Base-by-base conservation (phyloP, 2,329 filamentous ascomycete species). In the Ophiostoma novo-ulmi region DNA sequence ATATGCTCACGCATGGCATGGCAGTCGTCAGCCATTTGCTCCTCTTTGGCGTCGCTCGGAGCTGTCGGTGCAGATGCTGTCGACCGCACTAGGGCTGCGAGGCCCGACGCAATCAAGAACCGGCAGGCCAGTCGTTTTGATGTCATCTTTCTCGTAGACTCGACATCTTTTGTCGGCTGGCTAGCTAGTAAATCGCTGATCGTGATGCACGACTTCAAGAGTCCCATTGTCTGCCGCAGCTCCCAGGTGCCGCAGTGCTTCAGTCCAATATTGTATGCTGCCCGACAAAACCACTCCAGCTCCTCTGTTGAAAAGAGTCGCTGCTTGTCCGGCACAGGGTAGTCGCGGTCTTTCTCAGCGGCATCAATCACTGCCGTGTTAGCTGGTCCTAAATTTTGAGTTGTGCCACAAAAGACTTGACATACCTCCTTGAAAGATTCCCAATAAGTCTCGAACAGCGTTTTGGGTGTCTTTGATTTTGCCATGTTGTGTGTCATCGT, bases 231-330 rank as follows among this genome's bases (percentile, higher is more conserved):
- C 67, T 83, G 78, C 6, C 78, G 77, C 1, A 88, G 82, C 35
- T 85, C 77, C 83, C 90, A 89, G 0, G 71, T 73, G 3, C 85
- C 81, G 1, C 83, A 82, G 74, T 89, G 82, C 72, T 88, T 87
- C 5, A 94, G 79, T 0, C 88, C 89, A 7, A 93, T 78, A 74
- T 95, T 96, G 81, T 96, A 97, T 1, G 90, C 85, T 73, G 91
- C 94, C 73, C 89, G 89, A 52, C 89, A 90, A 77, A 97, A 94
- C 93, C 93, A 97, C 74, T 94, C 85, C 3, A 96, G 82, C 75
- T 97, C 93, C 3, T 82, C 78, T 0, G 84, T 71, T 0, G 84
- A 86, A 76, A 93, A 93, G 73, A 79, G 85, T 41, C 79, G 78
- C 10, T 81, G 82, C 22, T 80, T 75, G 58, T 75, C 77, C 73